A percentile compares a stretch with the other conserved stretches of the same genome.
phyloP scores from a whole-genome alignment of 2,329 filamentous ascomycete genomes.

The Thermoascus crustaceus region DNA sequence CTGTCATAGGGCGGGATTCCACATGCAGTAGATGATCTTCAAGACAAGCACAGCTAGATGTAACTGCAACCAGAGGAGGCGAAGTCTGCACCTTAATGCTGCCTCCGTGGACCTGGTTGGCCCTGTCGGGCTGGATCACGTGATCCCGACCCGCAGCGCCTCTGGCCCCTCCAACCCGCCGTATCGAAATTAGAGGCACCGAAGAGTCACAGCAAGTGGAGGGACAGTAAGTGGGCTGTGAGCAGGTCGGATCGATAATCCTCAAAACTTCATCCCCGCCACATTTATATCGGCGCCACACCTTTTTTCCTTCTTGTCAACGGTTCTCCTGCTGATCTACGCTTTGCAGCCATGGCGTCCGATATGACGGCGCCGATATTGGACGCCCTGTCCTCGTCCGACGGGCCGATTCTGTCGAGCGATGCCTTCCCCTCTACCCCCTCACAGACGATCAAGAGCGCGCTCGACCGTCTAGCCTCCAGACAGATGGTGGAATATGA shows the following conservation, averaged over 20 bases:
- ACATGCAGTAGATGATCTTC: neutral
- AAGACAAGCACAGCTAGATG: too few relatives aligned
- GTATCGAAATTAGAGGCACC: conserved; percentile 11
- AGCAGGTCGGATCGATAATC: too few relatives aligned
- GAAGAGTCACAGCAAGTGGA: conserved; percentile 10
- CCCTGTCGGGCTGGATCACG: conserved; percentile 3
- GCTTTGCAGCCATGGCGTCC: conserved; percentile 30
- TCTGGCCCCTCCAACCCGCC: conserved; percentile 3
- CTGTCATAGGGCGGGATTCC: neutral
- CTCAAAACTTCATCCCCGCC: neutral
- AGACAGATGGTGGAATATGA: conserved; percentile 83
- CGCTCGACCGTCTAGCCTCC: conserved; percentile 75
- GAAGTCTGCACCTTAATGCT: too few relatives aligned
- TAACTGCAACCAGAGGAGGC: too few relatives aligned
- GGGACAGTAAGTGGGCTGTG: too few relatives aligned
- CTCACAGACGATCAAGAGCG: conserved; percentile 69
- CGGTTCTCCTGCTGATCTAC: conserved; percentile 1
- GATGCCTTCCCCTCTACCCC: conserved; percentile 60
- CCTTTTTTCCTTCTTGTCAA: neutral
- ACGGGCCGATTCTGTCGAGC: conserved; percentile 56
- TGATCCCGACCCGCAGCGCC: conserved; percentile 3
- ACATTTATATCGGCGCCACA: neutral
- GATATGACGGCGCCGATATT: conserved; percentile 60
- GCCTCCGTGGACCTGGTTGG: neutral
- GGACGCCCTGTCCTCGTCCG: conserved; percentile 54